Percentiles rank a stretch among this genome's conserved stretches.
These are phyloP conservation scores for Agaricales sp. DNA, from an alignment of 1,284 basidiomycete species.

Conservation along the genomic window DNA sequence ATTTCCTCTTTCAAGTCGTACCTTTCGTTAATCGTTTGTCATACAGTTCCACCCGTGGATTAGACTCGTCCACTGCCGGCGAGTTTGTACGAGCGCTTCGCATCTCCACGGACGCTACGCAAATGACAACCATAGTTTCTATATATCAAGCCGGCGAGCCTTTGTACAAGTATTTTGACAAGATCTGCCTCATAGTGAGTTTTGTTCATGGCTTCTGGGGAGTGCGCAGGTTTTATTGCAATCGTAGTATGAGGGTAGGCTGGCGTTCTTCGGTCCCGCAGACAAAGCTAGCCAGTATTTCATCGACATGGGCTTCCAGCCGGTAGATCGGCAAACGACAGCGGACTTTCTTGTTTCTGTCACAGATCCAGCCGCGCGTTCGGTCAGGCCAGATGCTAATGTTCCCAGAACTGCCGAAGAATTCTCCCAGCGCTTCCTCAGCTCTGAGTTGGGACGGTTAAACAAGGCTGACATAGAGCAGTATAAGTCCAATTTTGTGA, in stretches of 20 bases:
- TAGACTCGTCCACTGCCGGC: constrained; percentile 64
- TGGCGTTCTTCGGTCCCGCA: constrained; percentile 64
- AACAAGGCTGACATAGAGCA: constrained; percentile 36
- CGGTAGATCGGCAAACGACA: constrained; percentile 48
- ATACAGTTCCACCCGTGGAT: constrained; percentile 64
- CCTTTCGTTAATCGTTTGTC: constrained; percentile 44
- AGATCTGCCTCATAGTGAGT: constrained; percentile 24
- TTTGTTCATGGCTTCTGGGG: constrained; percentile 4
- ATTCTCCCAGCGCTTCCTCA: constrained; percentile 34
- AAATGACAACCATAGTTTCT: constrained; percentile 47
- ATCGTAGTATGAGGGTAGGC: constrained; percentile 59
- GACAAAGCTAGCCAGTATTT: constrained; percentile 55
- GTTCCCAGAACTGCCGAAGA: constrained; percentile 55
- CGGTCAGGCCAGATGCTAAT: constrained; percentile 30
- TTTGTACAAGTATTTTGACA: constrained; percentile 52
- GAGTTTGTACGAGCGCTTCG: constrained; percentile 54
- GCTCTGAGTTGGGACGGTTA: constrained; percentile 23
- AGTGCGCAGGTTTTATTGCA: constrained; percentile 39
- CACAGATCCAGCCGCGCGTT: constrained; percentile 51
- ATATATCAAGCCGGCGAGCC: constrained; percentile 62
- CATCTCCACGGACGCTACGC: constrained; percentile 44
- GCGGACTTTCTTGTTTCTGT: constrained; percentile 58
- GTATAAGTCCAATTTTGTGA: constrained; percentile 31
- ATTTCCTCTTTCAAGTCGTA: constrained; percentile 30
- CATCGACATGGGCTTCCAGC: constrained; percentile 57